phyloP scores from a whole-genome alignment of 176 grass and related monocot genomes.

The Oryza officinalis region DNA sequence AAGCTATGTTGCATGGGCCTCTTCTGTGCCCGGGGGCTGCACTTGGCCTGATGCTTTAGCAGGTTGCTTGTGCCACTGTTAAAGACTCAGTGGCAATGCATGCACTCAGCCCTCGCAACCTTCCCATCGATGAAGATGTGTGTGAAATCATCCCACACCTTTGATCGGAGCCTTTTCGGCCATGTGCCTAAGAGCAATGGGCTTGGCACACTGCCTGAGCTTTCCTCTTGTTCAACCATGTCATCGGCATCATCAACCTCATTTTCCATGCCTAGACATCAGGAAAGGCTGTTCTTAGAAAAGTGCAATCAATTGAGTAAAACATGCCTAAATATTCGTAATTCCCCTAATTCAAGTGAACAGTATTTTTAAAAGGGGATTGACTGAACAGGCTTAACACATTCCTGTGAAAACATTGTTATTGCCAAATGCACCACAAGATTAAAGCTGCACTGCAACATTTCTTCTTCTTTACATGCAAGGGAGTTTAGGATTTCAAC shows the following conservation, averaged over 20 bases:
- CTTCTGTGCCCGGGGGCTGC: background rate
- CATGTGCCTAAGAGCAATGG: background rate
- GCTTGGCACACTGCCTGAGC: background rate
- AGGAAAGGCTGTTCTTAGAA: background rate
- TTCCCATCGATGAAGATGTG: constrained; percentile 11
- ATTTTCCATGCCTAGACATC: constrained; percentile 26
- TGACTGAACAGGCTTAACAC: too few species aligned
- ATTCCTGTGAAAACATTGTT: too few species aligned
- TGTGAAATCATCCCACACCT: constrained; percentile 41
- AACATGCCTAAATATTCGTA: background rate
- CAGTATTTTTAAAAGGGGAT: background rate
- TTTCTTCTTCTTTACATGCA: too few species aligned
- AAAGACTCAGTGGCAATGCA: constrained; percentile 23
- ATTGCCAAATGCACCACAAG: too few species aligned
- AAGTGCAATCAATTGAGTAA: background rate
- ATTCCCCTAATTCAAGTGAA: background rate
- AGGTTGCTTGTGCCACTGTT: constrained; percentile 26
- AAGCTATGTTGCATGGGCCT: background rate
- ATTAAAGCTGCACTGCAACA: too few species aligned
- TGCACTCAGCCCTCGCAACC: constrained; percentile 24
- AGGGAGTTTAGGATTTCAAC: background rate
- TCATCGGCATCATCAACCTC: background rate
- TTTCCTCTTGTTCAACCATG: constrained; percentile 29
- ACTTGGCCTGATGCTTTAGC: constrained; percentile 14
- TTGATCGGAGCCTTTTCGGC: constrained; percentile 20